Conservation (phyloP, 805 yeast genomes). For the Blastobotrys chiropterorum region DNA sequence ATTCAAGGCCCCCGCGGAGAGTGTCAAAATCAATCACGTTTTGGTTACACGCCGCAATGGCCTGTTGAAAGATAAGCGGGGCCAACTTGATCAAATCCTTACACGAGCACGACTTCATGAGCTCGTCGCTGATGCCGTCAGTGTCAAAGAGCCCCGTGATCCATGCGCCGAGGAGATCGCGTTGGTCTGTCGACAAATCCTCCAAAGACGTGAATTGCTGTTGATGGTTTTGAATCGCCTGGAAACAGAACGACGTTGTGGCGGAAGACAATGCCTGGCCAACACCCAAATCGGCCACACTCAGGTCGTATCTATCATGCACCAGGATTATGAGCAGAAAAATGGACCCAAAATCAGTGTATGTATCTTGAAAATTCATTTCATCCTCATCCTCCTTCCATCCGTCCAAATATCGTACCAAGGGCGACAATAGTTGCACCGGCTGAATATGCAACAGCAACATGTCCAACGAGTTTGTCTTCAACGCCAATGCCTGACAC, state of each 20-base stretch:
- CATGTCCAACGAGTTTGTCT: slow-evolving; percentile 37
- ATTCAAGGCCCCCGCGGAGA: slow-evolving; percentile 74
- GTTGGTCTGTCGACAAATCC: slow-evolving; percentile 21
- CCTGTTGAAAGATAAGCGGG: slow-evolving; percentile 70
- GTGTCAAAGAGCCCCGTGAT: slow-evolving; percentile 71
- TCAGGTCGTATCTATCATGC: slow-evolving; percentile 35
- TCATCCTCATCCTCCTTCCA: slow-evolving; percentile 49
- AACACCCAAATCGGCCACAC: slow-evolving; percentile 16
- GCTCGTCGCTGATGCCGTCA: slow-evolving; percentile 79
- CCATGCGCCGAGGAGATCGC: slow-evolving; percentile 57
- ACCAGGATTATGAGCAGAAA: slow-evolving; percentile 41
- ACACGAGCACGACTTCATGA: slow-evolving; percentile 59
- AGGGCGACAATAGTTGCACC: slow-evolving; percentile 35
- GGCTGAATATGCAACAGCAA: slow-evolving; percentile 44
- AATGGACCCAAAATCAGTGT: slow-evolving; percentile 61
- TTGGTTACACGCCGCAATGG: slow-evolving; percentile 52
- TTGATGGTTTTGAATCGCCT: background rate
- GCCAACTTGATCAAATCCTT: slow-evolving; percentile 63
- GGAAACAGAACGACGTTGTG: background rate
- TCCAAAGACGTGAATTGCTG: slow-evolving; percentile 6
- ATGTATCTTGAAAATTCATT: slow-evolving; percentile 56
- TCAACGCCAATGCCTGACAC: slow-evolving; percentile 44
- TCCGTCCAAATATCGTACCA: slow-evolving; percentile 48
- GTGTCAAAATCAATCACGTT: slow-evolving; percentile 53
- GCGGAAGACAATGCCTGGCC: background rate